Evolutionary conservation across 306 rosid genomes (phyloP).

Genomic region (Trifolium pratense): DNA sequence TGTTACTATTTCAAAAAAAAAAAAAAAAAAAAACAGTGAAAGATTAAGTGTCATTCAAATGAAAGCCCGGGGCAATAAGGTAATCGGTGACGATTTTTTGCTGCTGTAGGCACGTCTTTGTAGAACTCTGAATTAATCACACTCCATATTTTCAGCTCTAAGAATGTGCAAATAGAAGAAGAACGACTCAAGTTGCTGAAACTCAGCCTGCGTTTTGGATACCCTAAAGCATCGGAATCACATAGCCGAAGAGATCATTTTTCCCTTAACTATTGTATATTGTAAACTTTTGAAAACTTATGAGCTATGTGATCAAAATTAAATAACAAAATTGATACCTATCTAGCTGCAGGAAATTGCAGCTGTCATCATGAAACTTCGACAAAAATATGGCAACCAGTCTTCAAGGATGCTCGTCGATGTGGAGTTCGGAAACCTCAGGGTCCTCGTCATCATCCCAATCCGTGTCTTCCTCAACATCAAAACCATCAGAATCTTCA

Average conservation of each 20-base stretch:
- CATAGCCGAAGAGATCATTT: neutral
- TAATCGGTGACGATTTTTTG: constrained; percentile 9
- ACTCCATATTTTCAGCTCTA: constrained; percentile 11
- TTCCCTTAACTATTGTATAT: neutral
- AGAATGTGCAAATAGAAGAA: constrained; percentile 28
- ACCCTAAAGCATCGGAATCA: constrained; percentile 5
- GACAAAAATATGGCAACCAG: constrained; percentile 31
- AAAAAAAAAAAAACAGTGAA: too few species aligned
- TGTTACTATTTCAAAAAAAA: neutral
- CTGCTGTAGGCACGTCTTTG: neutral
- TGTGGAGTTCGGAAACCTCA: constrained; percentile 28
- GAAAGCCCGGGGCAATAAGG: constrained; percentile 25
- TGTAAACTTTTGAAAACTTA: constrained; percentile 19
- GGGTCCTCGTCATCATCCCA: constrained; percentile 52
- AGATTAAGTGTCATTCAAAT: constrained; percentile 12
- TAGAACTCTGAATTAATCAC: neutral
- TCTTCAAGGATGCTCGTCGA: constrained; percentile 42
- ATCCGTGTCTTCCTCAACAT: constrained; percentile 40
- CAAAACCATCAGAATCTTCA: constrained; percentile 54
- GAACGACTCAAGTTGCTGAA: constrained; percentile 29
- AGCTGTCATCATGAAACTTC: constrained; percentile 31
- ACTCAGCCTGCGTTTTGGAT: constrained; percentile 35
- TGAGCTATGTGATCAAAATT: constrained; percentile 17
- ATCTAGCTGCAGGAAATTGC: constrained; percentile 35
- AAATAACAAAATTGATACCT: constrained; percentile 38